These are phyloP conservation scores for Lactifluus rugatus DNA, from an alignment of 768 basidiomycete species.

Conservation along the genomic window DNA sequence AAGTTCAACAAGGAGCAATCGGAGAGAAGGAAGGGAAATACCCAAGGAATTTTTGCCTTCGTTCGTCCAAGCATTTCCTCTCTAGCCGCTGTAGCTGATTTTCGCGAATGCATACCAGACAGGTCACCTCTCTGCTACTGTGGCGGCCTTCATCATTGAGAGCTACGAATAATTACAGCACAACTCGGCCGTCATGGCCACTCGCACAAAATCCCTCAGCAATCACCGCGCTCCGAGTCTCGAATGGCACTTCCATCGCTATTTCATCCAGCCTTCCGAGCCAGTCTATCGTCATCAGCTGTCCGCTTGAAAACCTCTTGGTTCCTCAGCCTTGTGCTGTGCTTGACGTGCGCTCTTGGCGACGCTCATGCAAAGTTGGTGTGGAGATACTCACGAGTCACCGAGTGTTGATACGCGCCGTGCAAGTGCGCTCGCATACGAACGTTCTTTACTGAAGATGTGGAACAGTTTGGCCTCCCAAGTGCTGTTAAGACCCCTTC, in stretches of 20 bases:
- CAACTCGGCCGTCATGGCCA: conserved; percentile 6
- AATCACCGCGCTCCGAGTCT: conserved; percentile 12
- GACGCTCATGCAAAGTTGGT: conserved; percentile 19
- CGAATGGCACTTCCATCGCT: background rate
- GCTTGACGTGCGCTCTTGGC: conserved; percentile 17
- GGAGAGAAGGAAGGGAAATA: conserved; percentile 20
- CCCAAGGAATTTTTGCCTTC: conserved; percentile 20
- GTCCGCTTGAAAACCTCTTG: conserved; percentile 16
- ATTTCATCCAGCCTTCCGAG: conserved; percentile 3
- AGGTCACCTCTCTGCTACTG: conserved; percentile 23
- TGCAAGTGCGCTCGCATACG: conserved; percentile 17
- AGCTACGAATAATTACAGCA: conserved; percentile 19
- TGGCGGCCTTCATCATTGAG: conserved; percentile 22
- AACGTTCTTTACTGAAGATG: conserved; percentile 14
- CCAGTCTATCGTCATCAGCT: background rate
- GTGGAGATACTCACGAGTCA: conserved; percentile 11
- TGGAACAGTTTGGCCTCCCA: conserved; percentile 15
- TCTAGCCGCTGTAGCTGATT: background rate
- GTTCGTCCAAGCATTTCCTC: background rate
- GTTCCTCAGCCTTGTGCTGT: conserved; percentile 16
- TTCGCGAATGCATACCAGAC: conserved; percentile 10
- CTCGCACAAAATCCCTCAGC: conserved; percentile 16
- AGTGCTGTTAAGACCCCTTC: conserved; percentile 17
- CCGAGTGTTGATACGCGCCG: conserved; percentile 10
- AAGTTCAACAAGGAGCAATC: conserved; percentile 14